Base-by-base conservation (phyloP, 495 filamentous ascomycete genomes). In the Lophium mytilinum region DNA sequence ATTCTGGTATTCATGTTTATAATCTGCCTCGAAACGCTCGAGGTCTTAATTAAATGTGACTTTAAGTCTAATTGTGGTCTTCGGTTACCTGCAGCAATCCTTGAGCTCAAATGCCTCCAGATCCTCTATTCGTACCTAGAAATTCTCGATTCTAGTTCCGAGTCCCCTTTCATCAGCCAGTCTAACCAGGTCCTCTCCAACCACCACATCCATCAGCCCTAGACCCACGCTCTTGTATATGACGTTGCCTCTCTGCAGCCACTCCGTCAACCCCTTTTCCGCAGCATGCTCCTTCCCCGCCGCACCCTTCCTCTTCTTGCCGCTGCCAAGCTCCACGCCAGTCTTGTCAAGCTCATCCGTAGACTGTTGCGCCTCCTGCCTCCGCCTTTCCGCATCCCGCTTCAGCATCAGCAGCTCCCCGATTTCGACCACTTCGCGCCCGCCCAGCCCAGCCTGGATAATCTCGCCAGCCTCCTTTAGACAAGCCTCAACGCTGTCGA, bases 401-500 rank as follows among this genome's bases (percentile, higher is more conserved):
- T 81, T 81, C 53, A 89, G 72, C 83, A 91, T 89, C 50, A 92
- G 75, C 47, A 96, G 68, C 67, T 95, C 89, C 3, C 91, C 90
- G 7, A 90, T 73, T 76, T 98, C 91, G 7, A 95, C 86, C 17
- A 96, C 74, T 64, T 95, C 83, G 30, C 81, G 76, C 0, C 84
- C 77, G 41, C 73, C 71, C 33, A 97, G 70, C 0, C 80, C 87
- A 0, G 88, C 88, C 63, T 89, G 82, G 30, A 92, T 85, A 52
- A 98, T 73, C 75, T 98, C 93, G 5, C 93, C 93, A 0, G 92
- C 87, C 66, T 96, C 90, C 63, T 84, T 82, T 58, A 96, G 63
- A 53, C 88, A 89, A 4, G 83, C 86, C 15, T 87, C 82, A 0
- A 89, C 71, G 35, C 84, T 89, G 67, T 97, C 92, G 10, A 96